These are phyloP conservation scores for Paramyrothecium roridum DNA, from an alignment of 2,329 filamentous ascomycete species.

Conservation along the genomic window DNA sequence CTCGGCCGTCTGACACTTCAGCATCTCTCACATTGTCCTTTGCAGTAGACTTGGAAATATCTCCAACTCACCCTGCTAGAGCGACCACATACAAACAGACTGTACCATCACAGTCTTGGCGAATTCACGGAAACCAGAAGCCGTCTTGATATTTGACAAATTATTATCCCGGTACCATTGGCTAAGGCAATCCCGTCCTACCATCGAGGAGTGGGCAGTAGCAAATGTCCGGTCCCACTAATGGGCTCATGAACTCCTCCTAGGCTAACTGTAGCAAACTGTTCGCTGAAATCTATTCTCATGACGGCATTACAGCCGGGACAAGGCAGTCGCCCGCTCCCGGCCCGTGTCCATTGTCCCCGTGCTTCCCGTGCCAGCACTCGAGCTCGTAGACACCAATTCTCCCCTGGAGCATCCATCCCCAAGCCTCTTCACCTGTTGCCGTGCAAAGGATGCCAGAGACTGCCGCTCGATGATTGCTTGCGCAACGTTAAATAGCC, in stretches of 20 bases:
- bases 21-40: no score
- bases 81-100: no score
- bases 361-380: not conserved
- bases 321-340: not conserved
- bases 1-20: no score
- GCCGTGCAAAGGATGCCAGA: not conserved
- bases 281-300: not conserved
- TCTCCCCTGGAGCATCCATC: not conserved
- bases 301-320: not conserved
- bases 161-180: no score
- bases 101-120: no score
- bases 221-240: no score
- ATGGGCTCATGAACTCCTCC: not conserved
- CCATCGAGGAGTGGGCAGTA: no score
- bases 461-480: not conserved
- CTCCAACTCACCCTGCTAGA: no score
- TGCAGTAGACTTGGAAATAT: no score
- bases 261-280: not conserved
- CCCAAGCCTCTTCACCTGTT: not conserved
- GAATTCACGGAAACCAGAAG: no score
- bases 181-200: no score
- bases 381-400: not conserved
- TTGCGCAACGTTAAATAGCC: not conserved
- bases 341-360: not conserved
- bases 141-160: no score